Evolutionary conservation across 768 basidiomycete genomes (phyloP), one percentile per base, ranked within the genome.

Genomic region (Leucocoprinus birnbaumii): DNA sequence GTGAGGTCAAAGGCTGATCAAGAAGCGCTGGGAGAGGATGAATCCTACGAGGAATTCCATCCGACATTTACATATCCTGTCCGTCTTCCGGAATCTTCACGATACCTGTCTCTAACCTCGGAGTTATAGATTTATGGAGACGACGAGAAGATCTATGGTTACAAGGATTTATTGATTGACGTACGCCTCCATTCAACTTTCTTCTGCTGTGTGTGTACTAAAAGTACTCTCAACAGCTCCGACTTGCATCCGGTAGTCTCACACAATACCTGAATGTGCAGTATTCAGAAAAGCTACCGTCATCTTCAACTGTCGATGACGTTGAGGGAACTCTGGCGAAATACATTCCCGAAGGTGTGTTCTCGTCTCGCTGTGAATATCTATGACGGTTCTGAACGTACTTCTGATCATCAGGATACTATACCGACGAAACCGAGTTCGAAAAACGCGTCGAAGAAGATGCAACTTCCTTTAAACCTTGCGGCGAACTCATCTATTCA

Each of bases 41-140:
- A 89, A 62, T 68, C 74, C 13, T 86, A 80, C 56, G 79, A 82
- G 57, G 72, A 76, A 18, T 98, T 97, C 70, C 80, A 89, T 57
- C 96, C 96, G 2, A 73, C 77, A 3, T 99, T 98, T 73, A 98
- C 96, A 0, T 99, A 99, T 71, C 94, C 96, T 4, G 91, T 92
- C 62, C 50, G 85, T 66, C 14, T 18, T 14, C n/a, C 25, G 27
- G 7, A 16, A 3, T 44, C 9, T 42, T 25, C 25, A 16, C 24
- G 8, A 16, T 35, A 14, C 4, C 45, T 16, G 18, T 26, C 40
- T n/a, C 16, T 22, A 44, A 35, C 40, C 27, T n/a, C 5, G 49
- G n/a, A 18, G 22, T 16, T 50, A 18, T 56, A 93, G 91, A 94
- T 99, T 64, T 98, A 86, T 65, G 96, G 96, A 50, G 93, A 98